A percentile compares a stretch with the other conserved stretches of the same genome.
Evolutionary conservation across 495 filamentous ascomycete species (phyloP).

Genomic region (Rostrohypoxylon terebratum): DNA sequence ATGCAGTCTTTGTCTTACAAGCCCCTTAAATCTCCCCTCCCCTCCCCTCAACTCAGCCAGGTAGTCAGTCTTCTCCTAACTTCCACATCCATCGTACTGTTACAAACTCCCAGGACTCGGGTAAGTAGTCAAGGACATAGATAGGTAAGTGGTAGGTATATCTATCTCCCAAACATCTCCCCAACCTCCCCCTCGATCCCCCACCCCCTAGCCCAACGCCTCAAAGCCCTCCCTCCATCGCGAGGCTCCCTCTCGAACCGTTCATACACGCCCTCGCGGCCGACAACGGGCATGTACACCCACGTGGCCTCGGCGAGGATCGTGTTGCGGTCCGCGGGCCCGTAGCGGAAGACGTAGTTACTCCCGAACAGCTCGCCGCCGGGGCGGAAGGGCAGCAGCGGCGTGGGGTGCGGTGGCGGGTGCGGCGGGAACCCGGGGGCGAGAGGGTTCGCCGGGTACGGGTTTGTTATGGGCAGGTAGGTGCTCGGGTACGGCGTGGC

Average conservation of each 20-base stretch:
- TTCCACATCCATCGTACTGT: no score
- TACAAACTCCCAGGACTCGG: no score
- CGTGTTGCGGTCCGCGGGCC: background rate
- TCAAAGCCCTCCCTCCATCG: background rate
- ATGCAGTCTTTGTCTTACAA: background rate
- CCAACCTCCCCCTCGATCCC: background rate
- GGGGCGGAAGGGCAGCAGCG: background rate
- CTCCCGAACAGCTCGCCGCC: background rate
- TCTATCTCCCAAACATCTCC: background rate
- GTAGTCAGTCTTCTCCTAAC: no score
- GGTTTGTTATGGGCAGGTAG: background rate
- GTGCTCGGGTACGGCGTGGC: background rate
- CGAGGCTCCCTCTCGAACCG: background rate
- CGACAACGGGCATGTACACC: background rate
- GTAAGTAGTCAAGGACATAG: no score
- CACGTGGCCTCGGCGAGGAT: background rate
- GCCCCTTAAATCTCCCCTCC: background rate
- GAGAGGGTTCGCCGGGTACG: background rate
- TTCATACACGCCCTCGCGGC: background rate
- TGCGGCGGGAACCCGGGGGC: background rate
- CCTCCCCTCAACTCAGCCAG: background rate
- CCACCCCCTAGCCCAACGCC: background rate
- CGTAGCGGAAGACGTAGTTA: background rate
- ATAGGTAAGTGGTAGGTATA: no score
- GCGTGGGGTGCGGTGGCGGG: background rate